Evolutionary conservation across 75 land plant species (phyloP).

Genomic region (Chamaecyparis obtusa): DNA sequence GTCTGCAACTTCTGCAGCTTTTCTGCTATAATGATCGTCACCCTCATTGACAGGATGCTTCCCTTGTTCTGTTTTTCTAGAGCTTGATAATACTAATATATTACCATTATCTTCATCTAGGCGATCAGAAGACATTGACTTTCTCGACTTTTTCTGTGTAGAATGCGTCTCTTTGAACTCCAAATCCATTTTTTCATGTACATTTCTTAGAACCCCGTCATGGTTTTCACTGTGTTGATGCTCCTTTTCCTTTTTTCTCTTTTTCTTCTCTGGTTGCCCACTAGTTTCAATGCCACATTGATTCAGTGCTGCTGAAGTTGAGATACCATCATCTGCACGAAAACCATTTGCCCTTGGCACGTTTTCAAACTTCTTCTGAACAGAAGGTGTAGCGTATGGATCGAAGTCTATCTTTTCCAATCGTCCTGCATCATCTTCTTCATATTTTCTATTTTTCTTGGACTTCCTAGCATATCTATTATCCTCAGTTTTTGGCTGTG

Average conservation of each 20-base stretch:
- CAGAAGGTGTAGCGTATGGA: not conserved
- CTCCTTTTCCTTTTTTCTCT: not conserved
- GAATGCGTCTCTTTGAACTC: not conserved
- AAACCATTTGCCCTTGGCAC: not conserved
- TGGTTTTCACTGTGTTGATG: not conserved
- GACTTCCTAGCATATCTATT: not conserved
- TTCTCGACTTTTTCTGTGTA: not conserved
- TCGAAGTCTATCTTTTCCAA: not conserved
- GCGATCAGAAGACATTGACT: not conserved
- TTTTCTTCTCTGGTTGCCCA: not conserved
- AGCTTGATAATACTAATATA: not conserved
- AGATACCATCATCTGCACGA: not conserved
- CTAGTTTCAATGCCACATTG: not conserved
- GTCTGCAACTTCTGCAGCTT: not conserved
- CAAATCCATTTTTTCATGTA: not conserved
- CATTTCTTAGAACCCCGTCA: not conserved
- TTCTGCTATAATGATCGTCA: not conserved
- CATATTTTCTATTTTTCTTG: not conserved
- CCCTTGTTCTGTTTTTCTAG: not conserved
- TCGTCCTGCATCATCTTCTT: not conserved
- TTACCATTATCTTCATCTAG: not conserved
- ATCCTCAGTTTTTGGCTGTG: not conserved
- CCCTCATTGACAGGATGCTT: not conserved
- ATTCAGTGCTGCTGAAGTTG: not conserved
- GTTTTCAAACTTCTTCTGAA: not conserved